Evolutionary conservation across 257 asterid genomes (phyloP), one percentile per base, ranked within the genome.

Genomic region (Penstemon eatonii): DNA sequence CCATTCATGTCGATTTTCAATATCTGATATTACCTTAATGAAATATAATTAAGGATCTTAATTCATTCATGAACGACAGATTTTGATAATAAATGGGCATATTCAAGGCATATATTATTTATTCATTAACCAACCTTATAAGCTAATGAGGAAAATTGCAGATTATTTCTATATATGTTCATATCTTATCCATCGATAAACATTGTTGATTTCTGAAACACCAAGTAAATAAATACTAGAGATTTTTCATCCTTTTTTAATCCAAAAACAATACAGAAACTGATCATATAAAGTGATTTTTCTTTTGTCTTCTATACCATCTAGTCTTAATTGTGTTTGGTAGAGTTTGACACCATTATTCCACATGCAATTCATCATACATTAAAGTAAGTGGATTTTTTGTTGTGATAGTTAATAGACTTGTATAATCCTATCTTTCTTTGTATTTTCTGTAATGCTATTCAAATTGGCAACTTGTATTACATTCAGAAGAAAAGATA

Each of bases 11-110:
- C 51, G 50, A 65, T 10, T 52, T 33, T 36, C 66, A 50, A 8
- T 52, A 68, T 53, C 38, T 57, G 44, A 13, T 45, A 36, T 39
- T 5, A 62, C 9, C 63, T 38, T 6, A 46, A 49, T 62, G 72
- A 50, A 50, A 68, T 15, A 52, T 67, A 67, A 42, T 37, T 60
- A 38, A 73, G 67, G 66, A 67, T 63, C 75, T 50, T 15, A 15
- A 15, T 15, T 71, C 70, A 71, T 72, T 19, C 53, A 67, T 64
- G 42, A 72, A 63, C 60, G 76, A 5, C 64, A 68, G 73, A 68
- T 72, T 66, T 15, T 71, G 69, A 50, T 41, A 54, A 62, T 56
- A 38, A 25, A 70, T 47, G 71, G 54, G 38, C 62, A 54, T 60
- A 69, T 78, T 40, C 63, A 62, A 61, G 55, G 59, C 56, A 63